Evolutionary conservation across 2,329 filamentous ascomycete species (phyloP).

Genomic region (Biscogniauxia sp.): DNA sequence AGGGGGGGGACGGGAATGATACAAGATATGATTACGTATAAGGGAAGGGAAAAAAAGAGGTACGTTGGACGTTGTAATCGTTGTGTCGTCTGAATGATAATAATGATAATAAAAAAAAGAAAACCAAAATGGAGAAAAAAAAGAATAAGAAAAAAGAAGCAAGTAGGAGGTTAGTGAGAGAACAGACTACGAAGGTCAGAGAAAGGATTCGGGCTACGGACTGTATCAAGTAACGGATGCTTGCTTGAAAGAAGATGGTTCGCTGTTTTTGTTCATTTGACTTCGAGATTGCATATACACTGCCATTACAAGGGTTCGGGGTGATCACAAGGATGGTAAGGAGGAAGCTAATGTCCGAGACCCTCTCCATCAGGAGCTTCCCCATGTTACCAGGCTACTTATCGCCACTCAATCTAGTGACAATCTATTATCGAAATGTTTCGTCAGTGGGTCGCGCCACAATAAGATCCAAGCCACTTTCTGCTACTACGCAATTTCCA

Average conservation of each 20-base stretch:
- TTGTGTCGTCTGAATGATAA: background rate
- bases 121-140: constrained; percentile 9
- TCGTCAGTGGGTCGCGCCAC: background rate
- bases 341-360: constrained; percentile 21
- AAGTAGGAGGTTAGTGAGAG: background rate
- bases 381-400: constrained; percentile 3
- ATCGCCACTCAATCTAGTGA: constrained; percentile 2
- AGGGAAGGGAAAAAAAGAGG: constrained; percentile 4
- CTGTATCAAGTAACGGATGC: background rate
- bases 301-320: background rate
- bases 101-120: background rate
- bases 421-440: background rate
- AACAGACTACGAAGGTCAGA: constrained; percentile 4
- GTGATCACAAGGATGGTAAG: constrained; percentile 5
- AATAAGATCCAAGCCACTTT: background rate
- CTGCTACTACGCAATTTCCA: background rate
- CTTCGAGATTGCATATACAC: constrained; percentile 14
- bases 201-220: constrained; percentile 7
- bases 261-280: constrained; percentile 22
- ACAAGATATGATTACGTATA: background rate
- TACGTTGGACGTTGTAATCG: background rate
- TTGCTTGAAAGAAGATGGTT: constrained; percentile 7
- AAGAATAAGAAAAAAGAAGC: background rate
- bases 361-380: constrained; percentile 6
- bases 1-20: background rate